phyloP scores from a whole-genome alignment of 805 yeast genomes.

The Myxozyma geophila region DNA sequence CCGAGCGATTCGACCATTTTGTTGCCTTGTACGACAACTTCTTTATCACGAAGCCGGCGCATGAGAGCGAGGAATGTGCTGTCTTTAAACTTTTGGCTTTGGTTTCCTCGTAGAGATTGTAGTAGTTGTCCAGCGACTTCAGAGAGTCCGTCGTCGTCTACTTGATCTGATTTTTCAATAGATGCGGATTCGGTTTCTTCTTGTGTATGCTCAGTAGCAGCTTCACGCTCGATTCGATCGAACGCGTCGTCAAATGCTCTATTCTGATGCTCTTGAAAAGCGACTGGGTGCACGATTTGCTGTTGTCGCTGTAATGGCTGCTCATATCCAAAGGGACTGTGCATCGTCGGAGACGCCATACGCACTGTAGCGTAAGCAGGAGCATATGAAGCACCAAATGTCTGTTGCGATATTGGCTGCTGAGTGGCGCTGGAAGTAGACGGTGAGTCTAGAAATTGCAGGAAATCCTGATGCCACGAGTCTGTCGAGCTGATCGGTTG shows the following conservation, averaged over 20 bases:
- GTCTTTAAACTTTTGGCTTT: slow-evolving; percentile 36
- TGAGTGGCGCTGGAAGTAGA: background rate
- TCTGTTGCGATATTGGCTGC: background rate
- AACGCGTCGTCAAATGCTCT: slow-evolving; percentile 21
- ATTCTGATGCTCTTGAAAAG: slow-evolving; percentile 5
- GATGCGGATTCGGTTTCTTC: background rate
- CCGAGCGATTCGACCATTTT: slow-evolving; percentile 35
- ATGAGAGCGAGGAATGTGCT: slow-evolving; percentile 37
- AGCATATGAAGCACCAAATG: background rate
- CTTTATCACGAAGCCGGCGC: slow-evolving; percentile 38
- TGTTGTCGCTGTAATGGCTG: background rate
- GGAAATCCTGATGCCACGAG: slow-evolving; percentile 30
- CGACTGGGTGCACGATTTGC: background rate
- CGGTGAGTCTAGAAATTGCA: slow-evolving; percentile 24
- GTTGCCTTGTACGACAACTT: slow-evolving; percentile 37
- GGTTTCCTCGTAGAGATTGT: slow-evolving; percentile 29
- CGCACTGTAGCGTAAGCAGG: background rate
- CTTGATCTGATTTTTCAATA: background rate
- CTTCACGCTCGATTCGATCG: slow-evolving; percentile 16
- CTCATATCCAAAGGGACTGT: slow-evolving; percentile 1
- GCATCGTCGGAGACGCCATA: background rate
- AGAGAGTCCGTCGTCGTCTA: slow-evolving; percentile 36
- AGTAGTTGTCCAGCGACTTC: slow-evolving; percentile 37
- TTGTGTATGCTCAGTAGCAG: background rate
- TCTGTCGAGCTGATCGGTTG: slow-evolving; percentile 5